Evolutionary conservation across 352 stramenopile species (phyloP).

Genomic region (Phytopythium mirpurense): DNA sequence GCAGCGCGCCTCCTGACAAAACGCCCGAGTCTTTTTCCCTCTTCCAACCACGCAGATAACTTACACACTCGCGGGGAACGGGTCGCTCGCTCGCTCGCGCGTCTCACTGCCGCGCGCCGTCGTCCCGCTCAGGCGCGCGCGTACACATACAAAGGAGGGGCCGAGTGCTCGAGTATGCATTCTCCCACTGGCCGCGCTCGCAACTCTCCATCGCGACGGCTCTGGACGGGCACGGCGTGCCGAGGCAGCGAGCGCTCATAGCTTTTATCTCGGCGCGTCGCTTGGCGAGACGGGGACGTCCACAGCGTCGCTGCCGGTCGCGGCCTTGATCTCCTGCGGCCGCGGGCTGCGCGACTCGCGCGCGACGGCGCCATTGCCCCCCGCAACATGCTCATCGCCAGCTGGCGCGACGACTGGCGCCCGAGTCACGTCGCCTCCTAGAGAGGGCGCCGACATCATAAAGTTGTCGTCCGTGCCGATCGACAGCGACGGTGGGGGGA

Average conservation of each 20-base stretch:
- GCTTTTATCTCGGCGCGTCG: constrained; percentile 10
- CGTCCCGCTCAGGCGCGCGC: background rate
- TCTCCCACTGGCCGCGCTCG: background rate
- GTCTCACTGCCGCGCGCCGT: background rate
- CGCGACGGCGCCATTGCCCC: background rate
- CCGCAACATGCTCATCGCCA: background rate
- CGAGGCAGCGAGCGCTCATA: constrained; percentile 5
- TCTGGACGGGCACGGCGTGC: background rate
- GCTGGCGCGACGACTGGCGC: background rate
- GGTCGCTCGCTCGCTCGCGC: background rate
- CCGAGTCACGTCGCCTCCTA: background rate
- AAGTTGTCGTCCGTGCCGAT: background rate
- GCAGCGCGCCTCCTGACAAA: background rate
- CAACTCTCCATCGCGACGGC: background rate
- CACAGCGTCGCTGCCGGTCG: background rate
- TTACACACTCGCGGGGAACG: constrained; percentile 3
- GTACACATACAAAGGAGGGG: constrained; percentile 1
- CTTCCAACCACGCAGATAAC: constrained; percentile 5
- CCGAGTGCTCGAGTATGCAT: background rate
- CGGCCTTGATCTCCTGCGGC: constrained; percentile 1
- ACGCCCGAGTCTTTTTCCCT: constrained; percentile 3
- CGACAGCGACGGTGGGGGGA: background rate
- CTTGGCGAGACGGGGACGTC: constrained; percentile 1
- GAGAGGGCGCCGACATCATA: background rate
- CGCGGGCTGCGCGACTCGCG: background rate